Evolutionary conservation across 2,329 filamentous ascomycete genomes (phyloP), one percentile per base, ranked within the genome.

Genomic region (Sclerotinia spermophila): DNA sequence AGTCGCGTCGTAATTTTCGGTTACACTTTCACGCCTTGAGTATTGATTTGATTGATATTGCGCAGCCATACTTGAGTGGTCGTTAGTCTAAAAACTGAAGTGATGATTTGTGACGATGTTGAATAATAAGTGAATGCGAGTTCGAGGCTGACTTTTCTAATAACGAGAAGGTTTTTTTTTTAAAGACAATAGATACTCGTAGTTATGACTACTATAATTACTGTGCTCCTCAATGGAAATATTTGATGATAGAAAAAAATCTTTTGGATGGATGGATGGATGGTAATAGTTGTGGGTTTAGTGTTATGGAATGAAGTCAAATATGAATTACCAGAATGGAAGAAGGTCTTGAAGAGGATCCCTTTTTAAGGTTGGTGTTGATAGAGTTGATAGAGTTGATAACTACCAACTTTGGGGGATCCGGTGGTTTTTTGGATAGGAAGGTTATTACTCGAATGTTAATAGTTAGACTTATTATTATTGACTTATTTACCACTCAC

Each of bases 41-140:
- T 76, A 74, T 67, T 77, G 72, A 64, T 74, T 74, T 72, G 76
- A 74, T 71, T 79, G 76, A 73, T 78, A 78, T 73, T 78, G 75
- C 53, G 74, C 71, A 73, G 77, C 73, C 78, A 79, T 77, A n/a
- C 44, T 68, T 33, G n/a, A 40, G 67, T 35, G 64, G 44, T 24
- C 51, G 33, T 38, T 55, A n/a, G n/a, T 58, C 19, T 62, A 7
- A 44, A 60, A 67, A n/a, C 6, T 64, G 48, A 69, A 38, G 48
- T 44, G 48, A n/a, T 55, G 33, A 35, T 58, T 40, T 60, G 55
- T 24, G 55, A 53, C 7, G 62, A 53, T 3, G 45, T 38, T 38
- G 44, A 38, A 51, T 33, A 10, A 64, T 27, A 53, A 53, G 48
- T 53, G 48, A 53, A 27, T 53, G 48, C 48, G 48, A 53, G 48